Evolutionary conservation across 2,329 filamentous ascomycete genomes (phyloP), one percentile per base, ranked within the genome.

Genomic region (Calonectria ilicicola): DNA sequence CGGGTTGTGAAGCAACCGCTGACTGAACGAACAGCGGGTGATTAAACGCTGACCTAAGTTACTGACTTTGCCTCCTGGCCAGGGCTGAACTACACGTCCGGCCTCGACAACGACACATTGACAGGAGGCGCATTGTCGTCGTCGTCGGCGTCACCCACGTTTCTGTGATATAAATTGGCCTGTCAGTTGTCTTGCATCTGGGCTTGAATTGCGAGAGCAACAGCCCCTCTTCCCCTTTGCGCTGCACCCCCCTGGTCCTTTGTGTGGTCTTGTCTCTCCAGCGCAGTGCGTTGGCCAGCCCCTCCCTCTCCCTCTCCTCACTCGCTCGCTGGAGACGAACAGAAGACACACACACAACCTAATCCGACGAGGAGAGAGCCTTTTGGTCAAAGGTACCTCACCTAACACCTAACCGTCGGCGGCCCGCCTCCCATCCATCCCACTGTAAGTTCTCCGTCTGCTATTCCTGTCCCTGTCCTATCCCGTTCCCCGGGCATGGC

Each of bases 241-340:
- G 38, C 66, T 69, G 65, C 46, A 65, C 47, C 47, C 65, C 65
- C 47, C 49, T 56, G 49, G 29, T 44, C 64, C 63, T 67, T 38
- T 67, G 65, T 38, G 38, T 27, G 49, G 49, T 47, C 49, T 40
- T 53, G 40, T 67, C 65, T 67, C 49, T 67, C 47, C 65, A 47
- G 58, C 58, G 65, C 60, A 40, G 65, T 69, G 65, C 65, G 56
- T 67, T 71, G 64, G 62, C 69, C 64, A 71, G 64, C 56, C 64
- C 56, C 53, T 62, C 67, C 51, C 63, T 44, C 49, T 60, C 51
- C 53, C 38, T 69, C 40, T 69, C 63, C 60, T 49, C 62, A 47
- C 67, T 65, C 63, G 26, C 49, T 58, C 46, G 53, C 65, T 67
- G 63, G 35, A 35, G 29, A 42, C 44, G 38, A 53, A 27, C 51